These are phyloP conservation scores for Pseudonitzschia multistriata DNA, from an alignment of 108 stramenopile species.

Conservation along the genomic window DNA sequence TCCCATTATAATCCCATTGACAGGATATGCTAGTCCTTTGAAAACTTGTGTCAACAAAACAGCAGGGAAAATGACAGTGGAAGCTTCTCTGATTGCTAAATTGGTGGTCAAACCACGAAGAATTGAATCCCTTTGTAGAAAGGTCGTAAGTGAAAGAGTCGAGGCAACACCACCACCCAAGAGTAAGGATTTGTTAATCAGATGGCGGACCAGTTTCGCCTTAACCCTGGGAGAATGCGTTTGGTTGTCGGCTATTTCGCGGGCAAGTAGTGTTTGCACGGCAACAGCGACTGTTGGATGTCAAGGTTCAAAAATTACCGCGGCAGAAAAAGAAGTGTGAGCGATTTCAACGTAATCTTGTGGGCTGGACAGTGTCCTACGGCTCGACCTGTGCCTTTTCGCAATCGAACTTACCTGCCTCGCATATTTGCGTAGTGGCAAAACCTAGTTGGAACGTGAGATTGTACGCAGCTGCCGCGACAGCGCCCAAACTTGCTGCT, in stretches of 20 bases:
- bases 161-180: conserved; percentile 70
- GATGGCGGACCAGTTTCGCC: conserved; percentile 57
- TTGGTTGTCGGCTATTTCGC: conserved; percentile 69
- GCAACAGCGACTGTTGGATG: conserved; percentile 31
- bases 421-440: conserved; percentile 93
- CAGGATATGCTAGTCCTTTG: conserved; percentile 91
- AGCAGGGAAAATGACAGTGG: conserved; percentile 73
- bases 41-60: conserved; percentile 79
- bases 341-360: neutral
- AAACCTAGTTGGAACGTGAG: conserved; percentile 92
- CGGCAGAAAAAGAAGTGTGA: neutral
- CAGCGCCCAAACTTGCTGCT: conserved; percentile 77
- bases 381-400: conserved; percentile 67
- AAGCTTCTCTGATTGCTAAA: conserved; percentile 64
- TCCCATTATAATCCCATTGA: conserved; percentile 93
- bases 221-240: conserved; percentile 31
- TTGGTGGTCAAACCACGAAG: conserved; percentile 82
- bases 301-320: neutral
- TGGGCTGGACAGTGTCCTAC: neutral
- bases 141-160: conserved; percentile 69
- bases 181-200: conserved; percentile 72
- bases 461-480: conserved; percentile 88
- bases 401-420: conserved; percentile 33
- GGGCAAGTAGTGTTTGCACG: conserved; percentile 80
- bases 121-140: conserved; percentile 63